phyloP scores from a whole-genome alignment of 768 basidiomycete species.

The Tricholoma bakamatsutake region DNA sequence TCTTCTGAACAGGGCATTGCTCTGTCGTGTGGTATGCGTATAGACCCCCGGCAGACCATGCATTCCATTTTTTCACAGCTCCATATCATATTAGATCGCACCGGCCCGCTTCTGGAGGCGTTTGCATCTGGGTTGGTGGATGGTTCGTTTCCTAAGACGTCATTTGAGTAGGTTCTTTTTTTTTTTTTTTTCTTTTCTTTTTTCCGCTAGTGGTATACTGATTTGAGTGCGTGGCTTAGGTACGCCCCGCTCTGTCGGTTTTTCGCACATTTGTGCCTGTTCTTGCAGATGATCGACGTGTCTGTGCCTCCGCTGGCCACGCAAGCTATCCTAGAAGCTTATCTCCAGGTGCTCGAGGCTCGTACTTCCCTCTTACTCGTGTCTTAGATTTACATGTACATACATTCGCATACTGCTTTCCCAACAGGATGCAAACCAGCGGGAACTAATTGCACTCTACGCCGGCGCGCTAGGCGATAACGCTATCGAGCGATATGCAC shows the following conservation, averaged over 20 bases:
- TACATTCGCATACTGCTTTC: background rate
- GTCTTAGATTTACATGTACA: too few relatives aligned
- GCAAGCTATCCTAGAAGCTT: conserved; percentile 82
- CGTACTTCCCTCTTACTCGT: conserved; percentile 9
- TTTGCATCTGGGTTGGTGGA: conserved; percentile 56
- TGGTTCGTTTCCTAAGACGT: conserved; percentile 40
- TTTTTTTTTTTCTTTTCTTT: too few relatives aligned
- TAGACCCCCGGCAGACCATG: conserved; percentile 61
- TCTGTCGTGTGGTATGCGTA: conserved; percentile 6
- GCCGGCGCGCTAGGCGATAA: conserved; percentile 87
- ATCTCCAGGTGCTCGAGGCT: conserved; percentile 84
- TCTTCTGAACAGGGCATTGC: background rate
- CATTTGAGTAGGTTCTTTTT: conserved; percentile 47
- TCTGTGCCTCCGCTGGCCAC: conserved; percentile 67
- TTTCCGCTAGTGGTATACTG: background rate
- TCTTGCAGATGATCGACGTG: conserved; percentile 76
- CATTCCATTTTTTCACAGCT: conserved; percentile 82
- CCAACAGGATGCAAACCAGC: conserved; percentile 66
- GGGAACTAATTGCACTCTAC: conserved; percentile 89
- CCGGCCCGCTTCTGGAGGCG: conserved; percentile 58
- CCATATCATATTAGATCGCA: conserved; percentile 69
- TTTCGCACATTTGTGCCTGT: conserved; percentile 90
- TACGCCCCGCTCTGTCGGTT: conserved; percentile 78
- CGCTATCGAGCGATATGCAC: conserved; percentile 87
- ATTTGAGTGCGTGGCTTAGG: conserved; percentile 26